These are phyloP conservation scores for Oryza meyeriana DNA, from an alignment of 176 grass and related monocot species.

Conservation along the genomic window DNA sequence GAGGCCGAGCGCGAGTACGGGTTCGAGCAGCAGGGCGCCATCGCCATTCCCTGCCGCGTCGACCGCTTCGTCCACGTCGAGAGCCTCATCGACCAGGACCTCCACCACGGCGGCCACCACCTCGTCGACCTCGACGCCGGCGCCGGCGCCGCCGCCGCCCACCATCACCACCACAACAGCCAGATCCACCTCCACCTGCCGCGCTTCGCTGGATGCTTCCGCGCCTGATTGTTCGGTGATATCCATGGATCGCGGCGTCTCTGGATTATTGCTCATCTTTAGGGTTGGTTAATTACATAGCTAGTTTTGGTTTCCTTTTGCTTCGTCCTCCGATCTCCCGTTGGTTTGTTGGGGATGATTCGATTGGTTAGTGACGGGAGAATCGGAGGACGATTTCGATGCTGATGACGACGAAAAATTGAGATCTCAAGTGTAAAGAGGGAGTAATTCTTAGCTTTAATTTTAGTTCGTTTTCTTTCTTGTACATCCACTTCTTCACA, in stretches of 20 bases:
- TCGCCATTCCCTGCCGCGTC: conserved; percentile 81
- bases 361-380: conserved; percentile 15
- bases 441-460: neutral
- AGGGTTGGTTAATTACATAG: neutral
- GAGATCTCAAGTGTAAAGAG: conserved; percentile 38
- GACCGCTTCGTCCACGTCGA: conserved; percentile 77
- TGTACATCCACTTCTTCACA: neutral
- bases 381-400: conserved; percentile 23
- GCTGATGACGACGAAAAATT: conserved; percentile 54
- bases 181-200: conserved; percentile 49
- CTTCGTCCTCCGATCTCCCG: neutral
- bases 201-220: conserved; percentile 66
- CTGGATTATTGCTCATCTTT: neutral
- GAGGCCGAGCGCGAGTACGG: conserved; percentile 85
- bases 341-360: conserved; percentile 12
- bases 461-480: neutral
- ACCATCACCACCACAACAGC: neutral
- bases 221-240: conserved; percentile 36
- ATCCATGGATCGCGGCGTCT: neutral
- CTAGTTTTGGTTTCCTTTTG: neutral
- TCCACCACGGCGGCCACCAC: conserved; percentile 6
- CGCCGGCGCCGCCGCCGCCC: neutral
- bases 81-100: conserved; percentile 54
- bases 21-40: conserved; percentile 64
- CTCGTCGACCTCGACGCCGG: conserved; percentile 45